phyloP scores from a whole-genome alignment of 2,329 filamentous ascomycete genomes.

The Beauveria sp. region DNA sequence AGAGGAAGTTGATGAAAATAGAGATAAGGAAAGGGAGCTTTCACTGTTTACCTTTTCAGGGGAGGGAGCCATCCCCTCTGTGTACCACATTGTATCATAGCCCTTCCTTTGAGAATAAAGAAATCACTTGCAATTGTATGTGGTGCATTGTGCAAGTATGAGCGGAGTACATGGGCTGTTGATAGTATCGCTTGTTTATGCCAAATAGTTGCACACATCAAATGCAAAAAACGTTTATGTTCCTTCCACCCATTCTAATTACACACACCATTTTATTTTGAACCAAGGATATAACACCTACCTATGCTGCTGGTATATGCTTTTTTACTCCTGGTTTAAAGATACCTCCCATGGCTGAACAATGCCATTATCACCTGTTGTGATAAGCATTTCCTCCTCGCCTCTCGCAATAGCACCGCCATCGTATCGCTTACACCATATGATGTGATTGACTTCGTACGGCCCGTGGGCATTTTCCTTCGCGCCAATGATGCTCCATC shows the following conservation, averaged over 20 bases:
- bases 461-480: conserved; percentile 74
- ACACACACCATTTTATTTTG: not conserved
- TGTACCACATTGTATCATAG: conserved; percentile 27
- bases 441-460: conserved; percentile 88
- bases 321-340: not conserved
- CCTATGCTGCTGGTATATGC: not conserved
- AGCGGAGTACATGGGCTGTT: conserved; percentile 9
- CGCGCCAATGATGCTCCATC: conserved; percentile 67
- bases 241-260: not conserved
- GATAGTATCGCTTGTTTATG: conserved; percentile 10
- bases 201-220: not conserved
- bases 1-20: not conserved
- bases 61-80: conserved; percentile 21
- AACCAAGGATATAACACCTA: conserved; percentile 1
- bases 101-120: conserved; percentile 20
- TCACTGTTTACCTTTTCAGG: conserved; percentile 14
- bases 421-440: conserved; percentile 78
- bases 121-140: conserved; percentile 16
- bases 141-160: conserved; percentile 18
- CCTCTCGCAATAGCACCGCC: conserved; percentile 45
- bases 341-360: conserved; percentile 74
- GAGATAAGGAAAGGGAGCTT: conserved; percentile 6
- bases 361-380: conserved; percentile 85
- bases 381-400: conserved; percentile 69
- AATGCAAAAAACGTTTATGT: not conserved